Conservation (phyloP, 148 eudicot genomes). For the Rhododendron kiyosumense region DNA sequence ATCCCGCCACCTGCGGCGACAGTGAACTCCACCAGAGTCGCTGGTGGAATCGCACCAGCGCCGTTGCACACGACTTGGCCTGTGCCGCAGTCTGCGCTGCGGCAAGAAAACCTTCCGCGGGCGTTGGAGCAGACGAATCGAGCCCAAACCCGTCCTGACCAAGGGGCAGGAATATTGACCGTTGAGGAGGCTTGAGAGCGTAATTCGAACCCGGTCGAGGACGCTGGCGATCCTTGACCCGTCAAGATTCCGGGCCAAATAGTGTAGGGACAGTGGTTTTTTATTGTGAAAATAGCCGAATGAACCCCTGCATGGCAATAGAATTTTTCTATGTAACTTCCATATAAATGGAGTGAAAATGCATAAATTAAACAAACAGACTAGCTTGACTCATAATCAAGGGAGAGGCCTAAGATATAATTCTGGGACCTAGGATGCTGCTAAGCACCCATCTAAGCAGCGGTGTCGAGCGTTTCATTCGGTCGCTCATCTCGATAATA, state of each 20-base stretch:
- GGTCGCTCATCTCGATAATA: too few species aligned
- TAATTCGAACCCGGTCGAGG: constrained; percentile 5
- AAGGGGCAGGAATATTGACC: constrained; percentile 1
- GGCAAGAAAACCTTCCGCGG: background rate
- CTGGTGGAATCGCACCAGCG: background rate
- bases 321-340: too few species aligned
- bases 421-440: too few species aligned
- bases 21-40: constrained; percentile 7
- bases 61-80: background rate
- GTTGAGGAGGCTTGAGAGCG: background rate
- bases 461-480: too few species aligned
- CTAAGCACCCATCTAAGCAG: too few species aligned
- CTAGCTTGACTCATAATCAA: too few species aligned
- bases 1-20: background rate
- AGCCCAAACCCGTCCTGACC: constrained; percentile 19
- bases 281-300: constrained; percentile 11
- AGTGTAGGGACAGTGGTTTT: constrained; percentile 15
- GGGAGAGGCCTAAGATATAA: too few species aligned
- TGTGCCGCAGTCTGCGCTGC: constrained; percentile 6
- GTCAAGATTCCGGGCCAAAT: constrained; percentile 9
- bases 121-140: constrained; percentile 3
- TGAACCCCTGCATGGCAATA: constrained; percentile 1
- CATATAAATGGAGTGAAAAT: too few species aligned
- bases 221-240: background rate
- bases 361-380: too few species aligned